Percentiles rank a stretch among this genome's conserved stretches.
Conservation (phyloP, 208 protist genomes). For the Wallacemonas collosoma region DNA sequence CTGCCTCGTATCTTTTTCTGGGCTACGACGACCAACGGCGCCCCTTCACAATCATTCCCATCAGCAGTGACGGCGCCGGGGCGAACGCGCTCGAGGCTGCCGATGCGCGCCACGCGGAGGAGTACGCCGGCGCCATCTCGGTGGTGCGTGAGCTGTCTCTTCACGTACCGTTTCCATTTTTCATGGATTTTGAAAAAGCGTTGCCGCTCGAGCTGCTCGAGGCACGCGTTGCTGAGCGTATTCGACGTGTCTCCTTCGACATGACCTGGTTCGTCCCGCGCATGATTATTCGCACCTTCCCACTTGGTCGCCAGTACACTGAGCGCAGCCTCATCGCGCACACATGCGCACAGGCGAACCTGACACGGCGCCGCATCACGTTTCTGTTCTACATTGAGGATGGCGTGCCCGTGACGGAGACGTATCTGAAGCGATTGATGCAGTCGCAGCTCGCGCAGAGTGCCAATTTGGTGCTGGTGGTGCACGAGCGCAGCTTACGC, state of each 20-base stretch:
- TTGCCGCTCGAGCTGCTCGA: conserved; percentile 65
- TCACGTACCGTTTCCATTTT: conserved; percentile 80
- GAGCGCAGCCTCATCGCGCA: conserved; percentile 79
- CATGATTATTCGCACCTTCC: conserved; percentile 82
- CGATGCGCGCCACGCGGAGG: conserved; percentile 41
- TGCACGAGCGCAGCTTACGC: conserved; percentile 67
- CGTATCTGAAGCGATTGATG: conserved; percentile 54
- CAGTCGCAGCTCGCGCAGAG: conserved; percentile 63
- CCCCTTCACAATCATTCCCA: conserved; percentile 76
- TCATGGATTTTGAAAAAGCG: conserved; percentile 68
- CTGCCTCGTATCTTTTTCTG: conserved; percentile 77
- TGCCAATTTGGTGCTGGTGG: conserved; percentile 81
- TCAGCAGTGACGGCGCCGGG: conserved; percentile 42
- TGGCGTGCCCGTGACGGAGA: conserved; percentile 65
- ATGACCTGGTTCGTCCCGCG: conserved; percentile 81
- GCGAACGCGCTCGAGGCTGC: neutral
- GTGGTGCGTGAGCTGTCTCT: conserved; percentile 69
- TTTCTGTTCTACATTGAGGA: conserved; percentile 81
- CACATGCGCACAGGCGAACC: conserved; percentile 85
- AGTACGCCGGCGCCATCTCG: conserved; percentile 57
- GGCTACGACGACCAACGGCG: conserved; percentile 69
- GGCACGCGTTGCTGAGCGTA: conserved; percentile 74
- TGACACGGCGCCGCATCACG: conserved; percentile 77
- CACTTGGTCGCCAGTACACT: conserved; percentile 69
- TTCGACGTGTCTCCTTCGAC: conserved; percentile 82